A percentile compares a stretch with the other conserved stretches of the same genome.
Conservation (phyloP, 2,329 filamentous ascomycete genomes). For the Gnomoniopsis smithogilvyi region DNA sequence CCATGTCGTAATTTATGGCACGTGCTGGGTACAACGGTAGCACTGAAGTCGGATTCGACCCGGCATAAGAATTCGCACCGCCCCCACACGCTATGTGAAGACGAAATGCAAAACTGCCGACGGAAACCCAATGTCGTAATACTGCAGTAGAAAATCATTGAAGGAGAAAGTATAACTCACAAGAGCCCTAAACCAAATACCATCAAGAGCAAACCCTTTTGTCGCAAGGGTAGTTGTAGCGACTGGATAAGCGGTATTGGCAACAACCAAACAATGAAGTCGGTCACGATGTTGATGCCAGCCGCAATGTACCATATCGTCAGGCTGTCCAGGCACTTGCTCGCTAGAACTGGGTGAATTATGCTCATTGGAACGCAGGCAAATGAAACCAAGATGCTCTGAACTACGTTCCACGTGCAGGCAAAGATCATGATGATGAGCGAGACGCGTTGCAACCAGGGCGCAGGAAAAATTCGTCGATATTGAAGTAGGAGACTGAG, state of each 20-base stretch:
- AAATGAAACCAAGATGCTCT: conserved; percentile 24
- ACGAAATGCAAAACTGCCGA: too few relatives aligned
- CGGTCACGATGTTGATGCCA: conserved; percentile 33
- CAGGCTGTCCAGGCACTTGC: conserved; percentile 18
- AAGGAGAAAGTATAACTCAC: conserved; percentile 2
- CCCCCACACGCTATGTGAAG: background rate
- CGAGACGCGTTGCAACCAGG: conserved; percentile 20
- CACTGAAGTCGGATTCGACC: background rate
- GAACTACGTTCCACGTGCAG: conserved; percentile 24
- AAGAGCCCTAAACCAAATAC: conserved; percentile 24
- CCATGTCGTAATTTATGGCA: background rate
- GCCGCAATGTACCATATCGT: conserved; percentile 25
- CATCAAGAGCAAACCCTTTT: conserved; percentile 18
- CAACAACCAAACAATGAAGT: conserved; percentile 33
- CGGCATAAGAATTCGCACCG: too few relatives aligned
- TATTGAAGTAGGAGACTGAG: conserved; percentile 32
- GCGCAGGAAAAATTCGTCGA: conserved; percentile 28
- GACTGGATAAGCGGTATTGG: conserved; percentile 35
- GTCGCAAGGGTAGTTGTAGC: conserved; percentile 27
- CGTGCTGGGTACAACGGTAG: too few relatives aligned
- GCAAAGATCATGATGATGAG: conserved; percentile 23
- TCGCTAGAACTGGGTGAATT: conserved; percentile 20
- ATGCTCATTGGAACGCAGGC: conserved; percentile 26
- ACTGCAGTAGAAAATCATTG: too few relatives aligned
- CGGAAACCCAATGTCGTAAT: too few relatives aligned